Base-by-base conservation (phyloP, 441 rosid genomes). In the Euphorbia schlechtendalii region DNA sequence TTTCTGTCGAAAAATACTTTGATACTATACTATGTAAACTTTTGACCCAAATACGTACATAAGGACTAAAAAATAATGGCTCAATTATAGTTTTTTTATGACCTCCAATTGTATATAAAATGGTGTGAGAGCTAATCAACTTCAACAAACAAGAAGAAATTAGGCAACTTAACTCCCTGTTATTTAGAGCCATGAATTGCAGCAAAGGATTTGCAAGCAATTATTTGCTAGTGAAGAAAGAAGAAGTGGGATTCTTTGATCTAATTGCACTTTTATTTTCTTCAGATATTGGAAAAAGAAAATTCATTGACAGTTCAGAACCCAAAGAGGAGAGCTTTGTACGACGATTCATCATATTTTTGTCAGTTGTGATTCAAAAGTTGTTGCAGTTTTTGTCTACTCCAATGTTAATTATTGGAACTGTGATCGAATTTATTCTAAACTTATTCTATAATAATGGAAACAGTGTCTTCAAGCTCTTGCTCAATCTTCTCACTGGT, bases 191-290 rank as follows among this genome's bases (percentile, higher is more conserved):
- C 28, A 32, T 72, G 81, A 75, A 48, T 1, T 77, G 77, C 65
- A 73, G 82, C 61, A 66, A 85, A 60, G 78, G 75, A 18, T 81
- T 76, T 48, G 65, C 78, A 7, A 68, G 73, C 67, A 77, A 69
- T 38, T 77, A 77, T 30, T 74, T 84, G 78, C 57, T 84, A 32
- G 65, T 86, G 68, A 76, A 80, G 69, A 87, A 83, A 0, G 86
- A 86, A 58, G 75, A 84, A 49, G 60, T 83, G n/a, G 67, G 36
- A 17, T 69, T 84, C 0, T 53, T 60, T 2, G 89, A 83, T 67
- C 86, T 84, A 18, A 22, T 84, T 51, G 73, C 62, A 20, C 52
- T 86, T 2, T 61, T 86, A 24, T 71, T 76, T 54, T 78, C 78
- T 3, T 48, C 75, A 3, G 64, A 81, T 61, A 67, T 81, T 1